Percentiles rank a stretch among this genome's conserved stretches.
These are phyloP conservation scores for Venturia nashicola DNA, from an alignment of 2,329 filamentous ascomycete species.

Conservation along the genomic window DNA sequence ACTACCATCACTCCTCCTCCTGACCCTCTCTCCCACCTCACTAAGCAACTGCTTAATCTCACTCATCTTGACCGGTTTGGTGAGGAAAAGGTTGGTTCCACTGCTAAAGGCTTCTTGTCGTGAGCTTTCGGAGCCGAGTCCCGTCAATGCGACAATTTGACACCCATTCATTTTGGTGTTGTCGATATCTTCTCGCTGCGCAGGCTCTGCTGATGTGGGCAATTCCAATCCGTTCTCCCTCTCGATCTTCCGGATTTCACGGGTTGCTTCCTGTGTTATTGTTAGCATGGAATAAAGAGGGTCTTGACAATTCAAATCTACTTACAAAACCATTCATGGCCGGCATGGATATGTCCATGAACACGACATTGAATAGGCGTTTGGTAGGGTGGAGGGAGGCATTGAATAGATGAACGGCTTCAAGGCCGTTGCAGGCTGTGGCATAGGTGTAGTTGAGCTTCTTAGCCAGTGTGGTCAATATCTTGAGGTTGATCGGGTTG, in stretches of 20 bases:
- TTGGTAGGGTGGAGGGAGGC: neutral
- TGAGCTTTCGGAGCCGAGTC: constrained; percentile 16
- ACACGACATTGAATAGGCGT: constrained; percentile 13
- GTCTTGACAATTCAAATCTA: constrained; percentile 10
- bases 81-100: constrained; percentile 21
- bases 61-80: constrained; percentile 21
- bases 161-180: neutral
- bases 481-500: constrained; percentile 27
- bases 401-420: constrained; percentile 23
- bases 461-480: constrained; percentile 23
- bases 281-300: neutral
- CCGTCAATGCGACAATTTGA: constrained; percentile 20
- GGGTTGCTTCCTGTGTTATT: constrained; percentile 26
- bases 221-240: constrained; percentile 20
- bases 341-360: constrained; percentile 45
- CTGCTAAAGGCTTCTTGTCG: constrained; percentile 19
- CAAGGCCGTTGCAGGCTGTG: constrained; percentile 24
- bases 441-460: constrained; percentile 21
- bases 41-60: constrained; percentile 12
- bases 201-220: neutral
- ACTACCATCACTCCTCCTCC: neutral
- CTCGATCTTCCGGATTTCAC: constrained; percentile 37
- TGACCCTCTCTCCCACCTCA: neutral
- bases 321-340: constrained; percentile 36
- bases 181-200: too few species aligned